Evolutionary conservation across 2,329 filamentous ascomycete genomes (phyloP).

Genomic region (Colletotrichum lentis): DNA sequence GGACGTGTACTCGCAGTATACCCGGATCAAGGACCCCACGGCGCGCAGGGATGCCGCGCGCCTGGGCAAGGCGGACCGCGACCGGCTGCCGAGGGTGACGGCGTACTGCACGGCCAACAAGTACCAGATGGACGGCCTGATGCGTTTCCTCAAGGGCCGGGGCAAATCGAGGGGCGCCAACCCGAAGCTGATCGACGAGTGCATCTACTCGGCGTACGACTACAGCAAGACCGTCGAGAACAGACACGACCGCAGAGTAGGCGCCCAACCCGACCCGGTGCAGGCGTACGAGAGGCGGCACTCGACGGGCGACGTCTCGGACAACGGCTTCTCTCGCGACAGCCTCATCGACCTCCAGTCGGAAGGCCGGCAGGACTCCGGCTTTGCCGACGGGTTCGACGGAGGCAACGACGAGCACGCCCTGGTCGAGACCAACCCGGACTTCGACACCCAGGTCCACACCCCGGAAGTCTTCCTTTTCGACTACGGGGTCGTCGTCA

Average conservation of each 20-base stretch:
- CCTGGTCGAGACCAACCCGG: conserved; percentile 61
- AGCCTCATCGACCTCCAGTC: conserved; percentile 70
- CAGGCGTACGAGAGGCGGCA: conserved; percentile 72
- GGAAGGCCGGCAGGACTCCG: conserved; percentile 47
- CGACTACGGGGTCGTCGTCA: conserved; percentile 95
- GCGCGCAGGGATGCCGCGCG: conserved; percentile 90
- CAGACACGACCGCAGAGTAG: conserved; percentile 43
- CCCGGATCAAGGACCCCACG: conserved; percentile 94
- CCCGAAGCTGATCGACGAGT: conserved; percentile 96
- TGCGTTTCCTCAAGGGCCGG: conserved; percentile 89
- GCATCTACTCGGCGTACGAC: conserved; percentile 93
- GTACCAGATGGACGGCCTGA: conserved; percentile 88
- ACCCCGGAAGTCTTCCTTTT: conserved; percentile 96
- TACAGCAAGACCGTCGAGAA: conserved; percentile 66
- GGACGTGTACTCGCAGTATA: conserved; percentile 98
- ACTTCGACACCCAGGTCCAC: conserved; percentile 88
- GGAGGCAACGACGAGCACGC: conserved; percentile 41
- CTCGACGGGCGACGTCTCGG: conserved; percentile 76
- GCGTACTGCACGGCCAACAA: conserved; percentile 95
- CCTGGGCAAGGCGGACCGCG: conserved; percentile 90
- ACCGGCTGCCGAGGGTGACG: conserved; percentile 86
- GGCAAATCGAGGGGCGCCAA: conserved; percentile 79
- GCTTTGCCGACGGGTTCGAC: conserved; percentile 45
- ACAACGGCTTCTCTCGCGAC: conserved; percentile 62
- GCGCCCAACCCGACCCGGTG: conserved; percentile 48